Evolutionary conservation across 2,329 filamentous ascomycete species (phyloP).

Genomic region (Cladophialophora immunda): DNA sequence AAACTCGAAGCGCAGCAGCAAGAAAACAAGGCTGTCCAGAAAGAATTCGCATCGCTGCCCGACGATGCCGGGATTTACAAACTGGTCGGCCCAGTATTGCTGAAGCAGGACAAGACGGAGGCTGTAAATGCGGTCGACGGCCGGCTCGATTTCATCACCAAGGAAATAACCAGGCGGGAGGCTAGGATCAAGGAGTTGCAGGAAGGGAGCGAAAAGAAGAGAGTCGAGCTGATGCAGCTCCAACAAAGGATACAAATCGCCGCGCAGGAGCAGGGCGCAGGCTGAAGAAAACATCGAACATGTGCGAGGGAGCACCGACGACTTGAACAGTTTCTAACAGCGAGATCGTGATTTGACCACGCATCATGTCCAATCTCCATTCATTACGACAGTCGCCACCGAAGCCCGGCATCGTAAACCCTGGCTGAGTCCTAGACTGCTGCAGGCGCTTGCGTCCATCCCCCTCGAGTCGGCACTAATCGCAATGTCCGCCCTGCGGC

Average conservation of each 20-base stretch:
- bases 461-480: not conserved
- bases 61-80: slow-evolving; percentile 95
- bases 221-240: slow-evolving; percentile 63
- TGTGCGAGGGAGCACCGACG: not conserved
- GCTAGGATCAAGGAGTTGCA: slow-evolving; percentile 71
- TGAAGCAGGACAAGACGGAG: slow-evolving; percentile 94
- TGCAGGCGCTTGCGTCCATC: not conserved
- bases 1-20: slow-evolving; percentile 92
- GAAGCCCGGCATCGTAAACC: not conserved
- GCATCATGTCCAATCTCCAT: not conserved
- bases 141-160: slow-evolving; percentile 87
- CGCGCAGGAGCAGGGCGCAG: slow-evolving; percentile 35
- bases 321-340: not conserved
- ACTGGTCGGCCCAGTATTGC: slow-evolving; percentile 85
- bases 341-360: not conserved
- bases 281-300: slow-evolving; percentile 23
- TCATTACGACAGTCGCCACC: not conserved
- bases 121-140: slow-evolving; percentile 91
- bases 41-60: slow-evolving; percentile 84
- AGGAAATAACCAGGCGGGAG: slow-evolving; percentile 82
- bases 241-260: slow-evolving; percentile 41
- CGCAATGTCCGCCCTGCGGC: not conserved
- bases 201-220: slow-evolving; percentile 70
- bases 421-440: not conserved
- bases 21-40: slow-evolving; percentile 81